phyloP scores from a whole-genome alignment of 306 rosid species.

The Inga oerstediana region DNA sequence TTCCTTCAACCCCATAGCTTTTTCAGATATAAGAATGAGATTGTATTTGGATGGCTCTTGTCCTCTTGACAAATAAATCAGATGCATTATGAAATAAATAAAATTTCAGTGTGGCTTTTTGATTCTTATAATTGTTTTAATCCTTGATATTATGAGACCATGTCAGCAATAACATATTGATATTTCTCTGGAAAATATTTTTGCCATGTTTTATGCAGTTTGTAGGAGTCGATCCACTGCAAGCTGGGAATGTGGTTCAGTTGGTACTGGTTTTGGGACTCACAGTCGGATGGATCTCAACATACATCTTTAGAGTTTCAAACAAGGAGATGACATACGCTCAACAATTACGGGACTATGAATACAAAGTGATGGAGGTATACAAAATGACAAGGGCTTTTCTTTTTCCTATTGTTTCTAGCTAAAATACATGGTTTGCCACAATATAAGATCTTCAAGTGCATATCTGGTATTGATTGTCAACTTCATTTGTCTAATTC shows the following conservation, averaged over 20 bases:
- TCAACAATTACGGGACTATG: constrained; percentile 91
- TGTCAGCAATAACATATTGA: not conserved
- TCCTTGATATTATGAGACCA: not conserved
- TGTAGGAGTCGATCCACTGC: constrained; percentile 85
- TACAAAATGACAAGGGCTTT: not conserved
- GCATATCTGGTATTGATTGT: constrained; percentile 24
- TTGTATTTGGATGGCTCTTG: not conserved
- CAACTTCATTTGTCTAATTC: constrained; percentile 12
- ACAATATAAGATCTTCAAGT: constrained; percentile 22
- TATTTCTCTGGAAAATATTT: constrained; percentile 29
- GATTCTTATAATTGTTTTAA: not conserved
- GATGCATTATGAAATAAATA: not conserved
- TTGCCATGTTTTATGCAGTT: constrained; percentile 49
- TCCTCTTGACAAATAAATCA: not conserved
- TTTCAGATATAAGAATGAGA: constrained; percentile 1
- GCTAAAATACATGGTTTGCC: constrained; percentile 13
- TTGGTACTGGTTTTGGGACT: constrained; percentile 90
- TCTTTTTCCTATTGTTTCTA: constrained; percentile 29
- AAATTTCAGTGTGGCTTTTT: not conserved
- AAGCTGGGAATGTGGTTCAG: constrained; percentile 98
- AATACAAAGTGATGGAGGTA: constrained; percentile 96
- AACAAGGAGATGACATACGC: constrained; percentile 99
- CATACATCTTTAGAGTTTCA: constrained; percentile 91
- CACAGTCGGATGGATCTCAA: constrained; percentile 91
- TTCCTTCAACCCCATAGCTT: constrained; percentile 7